These are phyloP conservation scores for Tetratostichococcus sp. DNA, from an alignment of 139 green algal genomes.

Conservation along the genomic window DNA sequence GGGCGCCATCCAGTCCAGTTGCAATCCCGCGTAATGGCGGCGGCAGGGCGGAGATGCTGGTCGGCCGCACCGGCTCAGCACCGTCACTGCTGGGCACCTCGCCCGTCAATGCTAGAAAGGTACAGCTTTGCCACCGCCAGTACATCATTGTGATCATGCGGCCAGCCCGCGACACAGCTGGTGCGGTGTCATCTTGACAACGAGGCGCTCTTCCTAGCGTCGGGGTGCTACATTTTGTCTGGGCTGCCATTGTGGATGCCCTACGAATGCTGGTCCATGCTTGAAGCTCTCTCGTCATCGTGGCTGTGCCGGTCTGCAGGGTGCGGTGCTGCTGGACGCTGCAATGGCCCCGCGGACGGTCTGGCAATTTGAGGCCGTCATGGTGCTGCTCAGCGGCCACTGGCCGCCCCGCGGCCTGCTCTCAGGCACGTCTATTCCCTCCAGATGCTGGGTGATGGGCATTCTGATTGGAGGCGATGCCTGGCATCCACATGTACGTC, in stretches of 20 bases:
- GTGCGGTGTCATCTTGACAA: no score
- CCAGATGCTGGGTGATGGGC: no score
- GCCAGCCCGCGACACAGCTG: no score
- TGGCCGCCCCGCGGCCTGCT: conserved; percentile 75
- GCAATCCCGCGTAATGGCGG: background rate
- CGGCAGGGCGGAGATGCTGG: background rate
- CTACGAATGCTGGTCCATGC: no score
- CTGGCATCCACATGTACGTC: no score
- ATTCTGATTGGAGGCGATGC: no score
- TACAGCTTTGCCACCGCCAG: no score
- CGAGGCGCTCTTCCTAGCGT: no score
- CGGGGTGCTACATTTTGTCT: no score
- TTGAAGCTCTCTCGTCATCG: no score
- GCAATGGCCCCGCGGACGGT: conserved; percentile 28
- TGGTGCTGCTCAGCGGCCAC: conserved; percentile 69
- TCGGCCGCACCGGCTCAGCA: background rate
- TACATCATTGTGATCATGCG: no score
- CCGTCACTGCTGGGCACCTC: background rate
- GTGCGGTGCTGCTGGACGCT: conserved; percentile 47
- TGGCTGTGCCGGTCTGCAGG: conserved; percentile 18
- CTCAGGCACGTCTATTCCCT: conserved; percentile 38
- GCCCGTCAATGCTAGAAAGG: background rate
- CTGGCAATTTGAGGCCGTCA: conserved; percentile 55
- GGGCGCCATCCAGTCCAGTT: background rate
- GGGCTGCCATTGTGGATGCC: no score